Conservation (phyloP, 2,329 filamentous ascomycete genomes). For the Ilyonectria robusta region DNA sequence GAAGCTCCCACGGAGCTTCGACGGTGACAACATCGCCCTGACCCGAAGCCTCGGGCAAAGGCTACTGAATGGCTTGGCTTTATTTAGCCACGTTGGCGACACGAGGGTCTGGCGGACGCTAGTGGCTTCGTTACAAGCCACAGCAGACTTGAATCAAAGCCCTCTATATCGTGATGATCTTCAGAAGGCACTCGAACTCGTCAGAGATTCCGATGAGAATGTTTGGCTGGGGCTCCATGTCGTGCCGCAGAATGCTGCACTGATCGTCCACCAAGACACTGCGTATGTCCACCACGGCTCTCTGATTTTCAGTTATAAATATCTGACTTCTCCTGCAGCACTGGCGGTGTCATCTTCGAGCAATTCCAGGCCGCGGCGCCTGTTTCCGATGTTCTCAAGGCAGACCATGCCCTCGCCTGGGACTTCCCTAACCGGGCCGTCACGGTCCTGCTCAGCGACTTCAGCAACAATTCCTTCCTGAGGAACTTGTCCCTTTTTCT, state of each 20-base stretch:
- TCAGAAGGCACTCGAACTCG: neutral
- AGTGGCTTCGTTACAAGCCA: slow-evolving; percentile 17
- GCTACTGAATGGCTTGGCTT: slow-evolving; percentile 21
- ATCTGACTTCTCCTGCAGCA: slow-evolving; percentile 16
- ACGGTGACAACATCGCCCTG: slow-evolving; percentile 24
- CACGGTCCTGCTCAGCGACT: slow-evolving; percentile 55
- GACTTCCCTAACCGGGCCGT: slow-evolving; percentile 72
- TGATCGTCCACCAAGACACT: slow-evolving; percentile 44
- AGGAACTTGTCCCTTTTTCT: slow-evolving; percentile 65
- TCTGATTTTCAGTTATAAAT: neutral
- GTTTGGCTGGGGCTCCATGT: slow-evolving; percentile 39
- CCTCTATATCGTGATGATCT: slow-evolving; percentile 12
- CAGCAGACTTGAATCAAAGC: slow-evolving; percentile 13
- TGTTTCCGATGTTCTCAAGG: slow-evolving; percentile 65
- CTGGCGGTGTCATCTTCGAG: slow-evolving; percentile 60
- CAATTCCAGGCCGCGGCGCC: slow-evolving; percentile 71
- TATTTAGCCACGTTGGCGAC: slow-evolving; percentile 5
- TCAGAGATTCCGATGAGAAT: neutral
- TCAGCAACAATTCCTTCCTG: slow-evolving; percentile 58
- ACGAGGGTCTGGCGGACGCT: slow-evolving; percentile 2
- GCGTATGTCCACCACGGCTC: slow-evolving; percentile 25
- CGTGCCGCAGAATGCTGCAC: slow-evolving; percentile 50
- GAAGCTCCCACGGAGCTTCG: slow-evolving; percentile 29
- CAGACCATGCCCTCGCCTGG: slow-evolving; percentile 67
- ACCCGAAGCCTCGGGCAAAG: slow-evolving; percentile 19